Evolutionary conservation across 306 rosid genomes (phyloP), one percentile per base, ranked within the genome.

Genomic region (Trichosanthes truncata): DNA sequence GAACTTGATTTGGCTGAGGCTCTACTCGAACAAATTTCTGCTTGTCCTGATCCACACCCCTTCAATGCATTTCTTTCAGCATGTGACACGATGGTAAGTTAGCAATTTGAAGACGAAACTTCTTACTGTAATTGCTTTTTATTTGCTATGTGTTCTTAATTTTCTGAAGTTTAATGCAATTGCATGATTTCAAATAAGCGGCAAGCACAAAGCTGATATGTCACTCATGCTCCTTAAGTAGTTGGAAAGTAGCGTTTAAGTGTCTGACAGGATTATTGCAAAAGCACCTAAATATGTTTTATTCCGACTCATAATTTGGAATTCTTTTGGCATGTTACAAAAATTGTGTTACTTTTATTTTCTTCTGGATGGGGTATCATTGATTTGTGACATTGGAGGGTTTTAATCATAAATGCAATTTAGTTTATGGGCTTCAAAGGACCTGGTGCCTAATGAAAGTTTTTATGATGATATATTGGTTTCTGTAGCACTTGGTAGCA

Each of bases 1-100:
- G 87, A 92, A 76, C 82, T 94, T 82, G 92, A 87, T 82, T 84
- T 89, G 80, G 98, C 97, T 0, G 93, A 94, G 87, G 80, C 86
- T 88, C 71, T 92, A 33, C 88, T 94, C 80, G 78, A 89, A 84
- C 92, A 83, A 84, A 82, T 92, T 81, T 81, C 88, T 52, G 52
- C 40, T 46, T 81, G 85, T 77, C 77, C 68, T 41, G 8, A 56
- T 82, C 86, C 88, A 29, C 18, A 87, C 77, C 91, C 92, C 53
- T 92, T 86, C 80, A 88, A 92, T 87, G 86, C 84, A 82, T 86
- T 89, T 85, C 83, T 90, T 61, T 86, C 82, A 31, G 86, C 96
- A 56, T 94, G 94, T 79, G 88, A 90, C 78, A 67, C 25, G 83
- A 71, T 83, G 96, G 98, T 94, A 89, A 85, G 98, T 60, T 79